Percentiles rank a stretch among this genome's conserved stretches.
phyloP scores from a whole-genome alignment of 2,329 filamentous ascomycete species.

The Neonectria ditissima region DNA sequence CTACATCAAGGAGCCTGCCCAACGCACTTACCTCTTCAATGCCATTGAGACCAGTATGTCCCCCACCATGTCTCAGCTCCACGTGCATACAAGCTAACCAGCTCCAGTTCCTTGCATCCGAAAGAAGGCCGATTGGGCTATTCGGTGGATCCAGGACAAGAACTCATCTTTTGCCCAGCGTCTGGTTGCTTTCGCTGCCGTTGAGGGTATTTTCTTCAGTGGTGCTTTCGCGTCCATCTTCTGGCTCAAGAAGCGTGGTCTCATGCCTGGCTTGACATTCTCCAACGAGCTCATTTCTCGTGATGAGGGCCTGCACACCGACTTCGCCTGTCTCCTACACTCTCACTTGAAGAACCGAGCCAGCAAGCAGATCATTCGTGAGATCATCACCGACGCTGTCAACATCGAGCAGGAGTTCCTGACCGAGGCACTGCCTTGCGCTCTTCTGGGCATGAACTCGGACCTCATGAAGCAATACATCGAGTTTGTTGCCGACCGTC shows the following conservation, averaged over 20 bases:
- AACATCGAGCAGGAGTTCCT: conserved; percentile 97
- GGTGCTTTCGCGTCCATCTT: conserved; percentile 99
- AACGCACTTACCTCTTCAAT: conserved; percentile 95
- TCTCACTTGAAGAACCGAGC: conserved; percentile 96
- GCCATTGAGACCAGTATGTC: conserved; percentile 94
- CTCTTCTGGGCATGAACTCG: conserved; percentile 96
- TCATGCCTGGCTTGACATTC: conserved; percentile 98
- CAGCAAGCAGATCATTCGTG: conserved; percentile 80
- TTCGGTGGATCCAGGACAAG: conserved; percentile 93
- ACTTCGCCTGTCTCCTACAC: conserved; percentile 97
- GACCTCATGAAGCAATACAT: conserved; percentile 99
- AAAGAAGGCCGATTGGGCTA: conserved; percentile 98
- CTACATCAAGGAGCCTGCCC: conserved; percentile 97
- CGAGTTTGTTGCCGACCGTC: conserved; percentile 97
- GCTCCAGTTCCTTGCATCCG: conserved; percentile 87
- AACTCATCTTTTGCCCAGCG: conserved; percentile 95
- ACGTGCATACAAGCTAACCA: conserved; percentile 33
- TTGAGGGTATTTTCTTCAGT: conserved; percentile 99
- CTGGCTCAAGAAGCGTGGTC: conserved; percentile 99
- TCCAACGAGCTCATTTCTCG: conserved; percentile 99
- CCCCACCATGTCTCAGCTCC: background rate
- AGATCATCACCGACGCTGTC: conserved; percentile 95
- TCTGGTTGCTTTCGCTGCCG: conserved; percentile 94
- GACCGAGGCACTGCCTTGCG: conserved; percentile 92
- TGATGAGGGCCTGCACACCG: conserved; percentile 98